Conservation (phyloP, 345 rosid species). For the Eucalyptus dawsonii region DNA sequence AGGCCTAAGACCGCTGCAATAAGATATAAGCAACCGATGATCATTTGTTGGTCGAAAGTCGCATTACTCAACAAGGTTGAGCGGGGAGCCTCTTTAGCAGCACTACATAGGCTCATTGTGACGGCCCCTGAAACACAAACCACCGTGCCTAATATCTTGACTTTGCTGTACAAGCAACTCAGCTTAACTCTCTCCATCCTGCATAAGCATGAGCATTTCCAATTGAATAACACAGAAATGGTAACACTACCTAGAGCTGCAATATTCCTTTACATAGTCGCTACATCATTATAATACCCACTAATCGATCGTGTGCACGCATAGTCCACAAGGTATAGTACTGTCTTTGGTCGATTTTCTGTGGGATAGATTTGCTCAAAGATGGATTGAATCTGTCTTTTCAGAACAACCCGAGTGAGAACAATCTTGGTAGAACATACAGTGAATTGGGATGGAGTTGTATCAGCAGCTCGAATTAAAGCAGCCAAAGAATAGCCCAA, state of each 20-base stretch:
- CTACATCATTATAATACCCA: background rate
- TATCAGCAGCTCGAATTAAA: background rate
- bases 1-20: conserved; percentile 56
- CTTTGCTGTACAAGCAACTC: conserved; percentile 60
- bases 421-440: background rate
- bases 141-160: conserved; percentile 70
- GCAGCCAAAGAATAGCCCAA: background rate
- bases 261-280: too few species aligned
- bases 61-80: background rate
- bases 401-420: background rate
- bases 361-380: background rate
- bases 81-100: background rate
- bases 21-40: conserved; percentile 69
- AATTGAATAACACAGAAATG: background rate
- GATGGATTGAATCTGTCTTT: background rate
- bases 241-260: background rate
- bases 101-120: conserved; percentile 59
- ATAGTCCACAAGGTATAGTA: background rate
- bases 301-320: background rate
- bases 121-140: conserved; percentile 75
- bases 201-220: background rate
- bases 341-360: background rate
- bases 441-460: too few species aligned
- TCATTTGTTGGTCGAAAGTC: conserved; percentile 38
- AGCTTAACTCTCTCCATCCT: conserved; percentile 79